Base-by-base conservation (phyloP, 768 basidiomycete species). In the Lanmaoa rubissima region DNA sequence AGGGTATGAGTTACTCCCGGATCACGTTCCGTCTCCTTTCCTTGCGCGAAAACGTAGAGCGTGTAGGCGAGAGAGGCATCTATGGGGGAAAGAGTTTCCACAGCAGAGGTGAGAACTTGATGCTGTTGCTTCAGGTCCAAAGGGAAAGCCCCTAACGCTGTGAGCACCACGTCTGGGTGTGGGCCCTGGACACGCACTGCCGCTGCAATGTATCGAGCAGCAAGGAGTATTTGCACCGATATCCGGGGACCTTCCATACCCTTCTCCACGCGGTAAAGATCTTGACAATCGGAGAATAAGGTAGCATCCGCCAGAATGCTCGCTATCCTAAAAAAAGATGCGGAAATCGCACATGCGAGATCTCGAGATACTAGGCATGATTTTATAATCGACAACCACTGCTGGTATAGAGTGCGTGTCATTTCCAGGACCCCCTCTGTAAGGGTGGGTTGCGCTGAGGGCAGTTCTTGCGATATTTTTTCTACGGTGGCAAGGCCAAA, bases 251-350 rank as follows among this genome's bases (percentile, higher is more conserved):
- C 51, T 10, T 43, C 55, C 21, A 17, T n/a, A 44, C 65, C 73
- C 75, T 51, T 57, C 31, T 66, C 63, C n/a, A 55, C 36, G 17
- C 59, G 49, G 57, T 68, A 74, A 48, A 75, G 74, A 12, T 62
- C 69, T 44, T 63, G 65, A 56, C 78, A 81, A 3, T 61, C 73
- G 6, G 71, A 65, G 35, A 72, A 67, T 12, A 85, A 61, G 10
- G 66, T 57, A 1, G 53, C 62, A 51, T 84, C 80, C 6, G 58
- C 62, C 7, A 76, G 67, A n/a, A 64, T 55, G 16, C 68, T 74
- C 9, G 82, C 74, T 34, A 83, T 62, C 43, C 72, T 78, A 32
- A 85, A 67, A 62, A 85, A 82, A 1, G 79, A 67, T 7, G 74
- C 68, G 5, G 74, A 59, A 36, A 82, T 68, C 9, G 72, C 71